Evolutionary conservation across 1,139 yeast genomes (phyloP).

Genomic region (Candida sp.): DNA sequence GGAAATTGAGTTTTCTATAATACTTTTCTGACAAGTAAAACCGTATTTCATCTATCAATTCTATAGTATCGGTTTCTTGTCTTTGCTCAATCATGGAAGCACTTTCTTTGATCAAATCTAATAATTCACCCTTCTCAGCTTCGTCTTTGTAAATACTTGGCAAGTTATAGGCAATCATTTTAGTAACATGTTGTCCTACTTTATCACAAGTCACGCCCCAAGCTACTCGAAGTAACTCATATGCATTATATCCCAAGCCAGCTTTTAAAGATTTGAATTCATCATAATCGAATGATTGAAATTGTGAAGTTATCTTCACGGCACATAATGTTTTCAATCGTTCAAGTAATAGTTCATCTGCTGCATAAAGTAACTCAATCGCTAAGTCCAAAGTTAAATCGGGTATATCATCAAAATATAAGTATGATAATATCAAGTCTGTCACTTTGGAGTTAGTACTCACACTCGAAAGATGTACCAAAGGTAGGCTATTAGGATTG

Average conservation of each 20-base stretch:
- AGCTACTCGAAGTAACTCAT: constrained; percentile 57
- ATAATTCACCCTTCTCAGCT: constrained; percentile 19
- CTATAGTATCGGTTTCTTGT: constrained; percentile 78
- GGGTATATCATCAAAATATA: constrained; percentile 58
- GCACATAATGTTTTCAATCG: constrained; percentile 66
- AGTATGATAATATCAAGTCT: constrained; percentile 51
- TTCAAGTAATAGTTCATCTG: constrained; percentile 62
- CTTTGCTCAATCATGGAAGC: constrained; percentile 58
- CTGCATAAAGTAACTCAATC: constrained; percentile 54
- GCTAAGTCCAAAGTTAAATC: constrained; percentile 48
- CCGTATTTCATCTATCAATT: constrained; percentile 72
- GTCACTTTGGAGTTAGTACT: constrained; percentile 35
- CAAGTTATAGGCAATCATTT: constrained; percentile 52
- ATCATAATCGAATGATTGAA: constrained; percentile 15
- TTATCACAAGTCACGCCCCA: constrained; percentile 69
- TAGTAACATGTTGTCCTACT: constrained; percentile 62
- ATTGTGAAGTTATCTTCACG: constrained; percentile 47
- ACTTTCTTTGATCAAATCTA: constrained; percentile 33
- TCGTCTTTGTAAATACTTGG: constrained; percentile 28
- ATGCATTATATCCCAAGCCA: constrained; percentile 36
- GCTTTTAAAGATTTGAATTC: constrained; percentile 17
- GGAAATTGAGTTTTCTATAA: constrained; percentile 15
- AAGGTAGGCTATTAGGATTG: constrained; percentile 21
- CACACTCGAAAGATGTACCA: constrained; percentile 21
- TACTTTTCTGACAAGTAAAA: constrained; percentile 56